Evolutionary conservation across 345 rosid species (phyloP), one percentile per base, ranked within the genome.

Genomic region (Rubroshorea leprosula): DNA sequence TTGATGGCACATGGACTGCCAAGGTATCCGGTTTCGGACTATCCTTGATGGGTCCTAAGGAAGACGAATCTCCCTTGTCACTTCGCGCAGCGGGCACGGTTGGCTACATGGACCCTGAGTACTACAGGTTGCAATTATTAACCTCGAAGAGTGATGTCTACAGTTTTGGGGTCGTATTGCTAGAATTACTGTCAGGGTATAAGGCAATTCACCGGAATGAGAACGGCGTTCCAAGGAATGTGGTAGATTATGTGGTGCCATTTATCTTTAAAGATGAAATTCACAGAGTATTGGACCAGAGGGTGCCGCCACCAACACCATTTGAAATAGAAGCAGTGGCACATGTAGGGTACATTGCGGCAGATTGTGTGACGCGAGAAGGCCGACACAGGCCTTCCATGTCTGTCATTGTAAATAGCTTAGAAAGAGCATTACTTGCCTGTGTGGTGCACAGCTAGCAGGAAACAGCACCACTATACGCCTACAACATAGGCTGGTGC

Each of bases 11-110:
- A 2, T 81, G 95, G 89, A 73, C 67, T 0, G 89, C 95, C 18
- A 90, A 85, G 54, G 89, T 90, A 3, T 87, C 95, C 0, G 95
- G 87, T 71, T 90, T 90, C 1, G 93, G 97, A 0, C 81, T 90
- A 4, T 90, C 93, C 5, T 66, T 81, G 39, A 69, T 76, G 73
- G 87, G 89, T 21, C 95, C 95, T 0, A 66, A 62, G 0, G 92
- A 83, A 0, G 84, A 75, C 1, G 70, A 56, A 43, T 74, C 89
- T 1, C 89, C 81, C 55, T 72, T 90, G 2, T 85, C 97, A 1
- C 68, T 83, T 12, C 68, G 49, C 0, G 89, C 87, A 0, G 95
- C 97, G 0, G 97, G 97, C 0, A 90, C 97, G 0, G 65, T 90
- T 0, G 97, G 97, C 0, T 90, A 90, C 49, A 80, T 90, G 49